Evolutionary conservation across 495 filamentous ascomycete genomes (phyloP).

Genomic region (Hyaloscypha variabilis): DNA sequence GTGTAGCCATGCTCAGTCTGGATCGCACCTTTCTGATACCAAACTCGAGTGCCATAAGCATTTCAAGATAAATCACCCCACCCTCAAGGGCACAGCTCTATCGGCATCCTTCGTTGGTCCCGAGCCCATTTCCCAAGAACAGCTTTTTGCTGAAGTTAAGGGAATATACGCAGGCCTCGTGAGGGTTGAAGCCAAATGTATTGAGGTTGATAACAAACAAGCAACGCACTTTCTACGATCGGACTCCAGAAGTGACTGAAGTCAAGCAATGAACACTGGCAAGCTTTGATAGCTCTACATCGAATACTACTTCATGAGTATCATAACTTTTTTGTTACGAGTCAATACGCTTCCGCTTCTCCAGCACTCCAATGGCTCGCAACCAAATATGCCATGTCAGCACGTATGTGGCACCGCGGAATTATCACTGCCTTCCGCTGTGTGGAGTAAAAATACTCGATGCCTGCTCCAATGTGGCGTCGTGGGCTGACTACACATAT

Average conservation of each 20-base stretch:
- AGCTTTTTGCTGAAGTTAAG: slow-evolving; percentile 70
- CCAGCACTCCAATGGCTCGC: slow-evolving; percentile 59
- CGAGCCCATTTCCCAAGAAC: slow-evolving; percentile 72
- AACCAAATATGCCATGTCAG: slow-evolving; percentile 77
- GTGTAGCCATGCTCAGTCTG: no score
- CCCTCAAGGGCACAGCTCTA: slow-evolving; percentile 13
- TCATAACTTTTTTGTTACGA: slow-evolving; percentile 75
- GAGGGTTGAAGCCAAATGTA: slow-evolving; percentile 80
- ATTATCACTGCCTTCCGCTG: no score
- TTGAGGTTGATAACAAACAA: slow-evolving; percentile 64
- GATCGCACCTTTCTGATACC: no score
- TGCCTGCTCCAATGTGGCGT: not conserved
- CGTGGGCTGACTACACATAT: no score
- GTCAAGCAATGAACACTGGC: slow-evolving; percentile 68
- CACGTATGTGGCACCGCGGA: slow-evolving; percentile 82
- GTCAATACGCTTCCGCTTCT: slow-evolving; percentile 72
- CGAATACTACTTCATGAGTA: slow-evolving; percentile 74
- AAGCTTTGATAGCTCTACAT: slow-evolving; percentile 72
- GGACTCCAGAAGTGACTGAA: slow-evolving; percentile 36
- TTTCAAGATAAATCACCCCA: not conserved
- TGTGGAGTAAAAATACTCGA: no score
- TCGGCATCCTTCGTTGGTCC: slow-evolving; percentile 71
- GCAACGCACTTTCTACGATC: slow-evolving; percentile 39
- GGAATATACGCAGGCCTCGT: slow-evolving; percentile 76
- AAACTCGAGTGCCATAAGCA: no score